Base-by-base conservation (phyloP, 352 stramenopile species). In the Halophytophthora polymorphica region DNA sequence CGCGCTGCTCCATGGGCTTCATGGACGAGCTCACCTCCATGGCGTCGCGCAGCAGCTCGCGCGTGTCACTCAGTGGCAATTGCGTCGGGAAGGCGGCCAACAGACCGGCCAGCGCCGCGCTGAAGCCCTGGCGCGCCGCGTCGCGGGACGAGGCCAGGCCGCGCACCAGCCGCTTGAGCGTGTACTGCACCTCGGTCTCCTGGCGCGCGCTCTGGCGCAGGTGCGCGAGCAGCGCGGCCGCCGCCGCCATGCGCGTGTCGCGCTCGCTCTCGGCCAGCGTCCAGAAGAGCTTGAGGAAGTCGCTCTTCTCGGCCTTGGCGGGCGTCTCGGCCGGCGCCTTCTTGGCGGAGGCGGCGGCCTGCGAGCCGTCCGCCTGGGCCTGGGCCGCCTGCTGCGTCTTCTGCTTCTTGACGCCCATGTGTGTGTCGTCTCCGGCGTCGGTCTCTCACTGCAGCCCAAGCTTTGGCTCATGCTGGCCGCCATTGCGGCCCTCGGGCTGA, bases 1-100 rank as follows among this genome's bases (percentile, higher is more conserved):
- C 90, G 45, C 90, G 77, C 70, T 97, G 87, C 57, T 97, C 90
- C 78, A 94, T 92, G 50, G 83, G 83, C 59, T 96, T 96, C 82
- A 96, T 94, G 50, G 70, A 83, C 42, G 65, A 71, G 40, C 78
- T 77, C 25, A 91, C 67, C 56, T 94, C 66, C 82, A 95, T 96
- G 47, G 84, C 65, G 4, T 90, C 76, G 21, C 63, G 62, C 44
- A 95, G 57, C 44, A 90, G 56, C 21, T 68, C 56, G 22, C 88
- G 69, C 34, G 89, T 77, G 39, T 76, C 69, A 25, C 65, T 54
- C 17, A 93, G 50, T 22, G 68, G 34, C 10, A 85, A 35, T 11
- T 69, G 47, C 44, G 51, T 44, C 0, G 69, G 58, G 41, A 93
- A 93, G 15, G 68, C 49, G 23, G 63, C 53, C 31, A 94, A 66